phyloP scores from a whole-genome alignment of 192 early-diverging fungal species.

The Coemansia sp. region DNA sequence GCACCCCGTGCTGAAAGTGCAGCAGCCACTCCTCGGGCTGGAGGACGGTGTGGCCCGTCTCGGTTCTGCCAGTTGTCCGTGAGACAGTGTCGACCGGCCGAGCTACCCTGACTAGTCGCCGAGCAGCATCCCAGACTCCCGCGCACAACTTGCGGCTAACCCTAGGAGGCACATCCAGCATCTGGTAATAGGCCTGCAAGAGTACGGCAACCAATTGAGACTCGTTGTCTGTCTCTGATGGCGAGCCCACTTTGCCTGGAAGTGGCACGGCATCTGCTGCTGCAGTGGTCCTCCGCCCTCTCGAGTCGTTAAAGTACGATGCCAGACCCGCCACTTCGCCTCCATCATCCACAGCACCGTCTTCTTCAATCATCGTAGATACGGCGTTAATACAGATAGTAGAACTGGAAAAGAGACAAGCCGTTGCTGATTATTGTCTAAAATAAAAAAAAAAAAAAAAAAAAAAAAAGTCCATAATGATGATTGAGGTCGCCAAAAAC shows the following conservation, averaged over 20 bases:
- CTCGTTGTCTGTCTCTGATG: conserved; percentile 16
- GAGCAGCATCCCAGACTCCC: conserved; percentile 5
- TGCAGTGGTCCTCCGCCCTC: background rate
- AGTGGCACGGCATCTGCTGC: background rate
- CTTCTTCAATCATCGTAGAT: background rate
- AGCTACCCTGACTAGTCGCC: conserved; percentile 10
- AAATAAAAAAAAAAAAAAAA: too few relatives aligned
- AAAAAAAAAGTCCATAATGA: background rate
- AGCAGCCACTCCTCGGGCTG: conserved; percentile 42
- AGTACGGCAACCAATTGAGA: conserved; percentile 6
- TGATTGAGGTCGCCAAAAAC: background rate
- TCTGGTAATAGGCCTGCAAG: conserved; percentile 14
- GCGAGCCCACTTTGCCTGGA: conserved; percentile 19
- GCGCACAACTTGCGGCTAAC: conserved; percentile 20
- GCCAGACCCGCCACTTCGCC: conserved; percentile 4
- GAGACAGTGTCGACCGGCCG: conserved; percentile 26
- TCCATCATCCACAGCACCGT: background rate
- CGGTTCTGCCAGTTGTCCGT: conserved; percentile 19
- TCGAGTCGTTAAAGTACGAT: conserved; percentile 13
- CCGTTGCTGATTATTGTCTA: background rate
- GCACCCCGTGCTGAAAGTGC: conserved; percentile 30
- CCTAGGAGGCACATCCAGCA: conserved; percentile 29
- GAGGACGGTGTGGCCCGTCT: conserved; percentile 10
- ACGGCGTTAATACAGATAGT: background rate
- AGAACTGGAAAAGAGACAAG: background rate